Evolutionary conservation across 192 early-diverging fungal genomes (phyloP), one percentile per base, ranked within the genome.

Genomic region (Backusella circina): DNA sequence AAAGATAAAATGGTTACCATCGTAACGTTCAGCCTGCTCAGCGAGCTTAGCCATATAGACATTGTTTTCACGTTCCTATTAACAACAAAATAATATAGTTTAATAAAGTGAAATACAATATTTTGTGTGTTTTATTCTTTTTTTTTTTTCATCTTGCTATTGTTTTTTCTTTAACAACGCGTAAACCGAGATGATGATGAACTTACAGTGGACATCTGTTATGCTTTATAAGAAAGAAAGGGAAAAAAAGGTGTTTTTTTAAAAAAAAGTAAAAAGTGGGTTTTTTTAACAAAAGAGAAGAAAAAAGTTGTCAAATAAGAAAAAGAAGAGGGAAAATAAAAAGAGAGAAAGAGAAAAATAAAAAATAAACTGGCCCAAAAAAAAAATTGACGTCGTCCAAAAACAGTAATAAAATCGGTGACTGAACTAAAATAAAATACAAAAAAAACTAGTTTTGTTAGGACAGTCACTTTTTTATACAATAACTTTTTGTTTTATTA

Each of bases 21-120:
- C 91, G 81, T 92, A 92, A 73, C 91, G 83, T 80, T 92, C 91
- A 72, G 91, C 91, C 81, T 98, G 97, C 87, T 98, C 97, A 79
- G 96, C 92, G 80, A 98, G 93, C 93, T 97, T 97, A 87, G 96
- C 96, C 95, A 96, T 95, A 91, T 97, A 98, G 73, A 96, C 97
- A 85, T 92, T 90, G 84, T 96, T 91, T 76, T 89, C 89, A 67
- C 76, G 76, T 71, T 76, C 75, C 75, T 76, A 64, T 18, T 47
- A 61, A 28, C 54, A 61, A 28, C 54, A 61, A 61, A 61, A 28
- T 10, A 26, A 12, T 47, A 18, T 47, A 18, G 10, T 44, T 57
- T 57, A 57, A 57, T 57, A 54, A 54, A 54, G 8, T 21, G n/a
- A n/a, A 51, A 54, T 41, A 37, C 10, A 37, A 35, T 35, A 35